Evolutionary conservation across 176 grass and related monocot genomes (phyloP), one percentile per base, ranked within the genome.

Genomic region (Eremochloa ophiuroides): DNA sequence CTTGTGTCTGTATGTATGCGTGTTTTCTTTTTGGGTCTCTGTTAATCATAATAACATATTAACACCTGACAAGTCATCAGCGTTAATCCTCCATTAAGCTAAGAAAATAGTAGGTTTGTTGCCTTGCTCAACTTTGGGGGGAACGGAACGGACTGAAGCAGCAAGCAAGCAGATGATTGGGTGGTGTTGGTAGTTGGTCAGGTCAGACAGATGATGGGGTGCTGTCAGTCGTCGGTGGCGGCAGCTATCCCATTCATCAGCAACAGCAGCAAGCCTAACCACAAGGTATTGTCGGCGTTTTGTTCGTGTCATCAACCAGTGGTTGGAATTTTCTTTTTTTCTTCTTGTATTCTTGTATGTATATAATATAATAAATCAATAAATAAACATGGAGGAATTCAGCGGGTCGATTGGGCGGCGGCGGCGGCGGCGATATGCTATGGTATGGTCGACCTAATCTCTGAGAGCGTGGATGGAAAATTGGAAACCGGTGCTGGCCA

Each of bases 181-280:
- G 11, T 5, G 4, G 25, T 22, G 47, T 35, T 46, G 70, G 37
- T 60, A 42, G 74, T 62, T 59, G 28, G 70, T 81, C 47, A 59
- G 61, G 70, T 86, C 61, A 68, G 61, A 86, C 61, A 68, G 61
- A 86, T 74, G 69, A 26, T 17, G 71, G 44, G 77, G 42, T 10
- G 28, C 62, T 31, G 29, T 86, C 69, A 75, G 77, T 41, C 46
- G 6, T 74, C 42, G 71, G 69, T 72, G 69, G 42, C 41, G 7
- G 77, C 46, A 39, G 23, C 47, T 67, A 15, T 66, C 84, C 58
- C 58, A 18, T 27, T 13, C 17, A 22, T 4, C 10, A 39, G 43
- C 55, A 59, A 9, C 50, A 53, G 50, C 20, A 7, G 12, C n/a
- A n/a, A 7, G 20, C 20, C 50, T 55, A 56, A 23, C 41, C 14